Percentiles rank a stretch among this genome's conserved stretches.
Evolutionary conservation across 768 basidiomycete species (phyloP).

Genomic region (Mrakia frigida): DNA sequence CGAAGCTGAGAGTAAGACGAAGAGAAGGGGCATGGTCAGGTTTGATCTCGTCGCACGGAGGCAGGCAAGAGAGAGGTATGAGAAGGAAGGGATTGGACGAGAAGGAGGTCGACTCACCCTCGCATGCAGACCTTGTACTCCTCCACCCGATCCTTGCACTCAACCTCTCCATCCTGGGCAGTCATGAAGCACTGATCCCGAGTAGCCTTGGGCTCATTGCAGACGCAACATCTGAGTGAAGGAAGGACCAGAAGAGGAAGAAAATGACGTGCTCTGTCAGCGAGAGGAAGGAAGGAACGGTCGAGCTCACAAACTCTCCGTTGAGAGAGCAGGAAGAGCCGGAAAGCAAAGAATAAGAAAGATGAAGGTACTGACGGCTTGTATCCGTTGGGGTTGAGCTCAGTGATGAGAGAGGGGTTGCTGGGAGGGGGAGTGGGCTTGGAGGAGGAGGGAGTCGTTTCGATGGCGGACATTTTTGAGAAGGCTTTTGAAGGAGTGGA

Average conservation of each 20-base stretch:
- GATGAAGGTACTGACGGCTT: constrained; percentile 27
- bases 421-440: constrained; percentile 25
- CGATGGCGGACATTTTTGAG: not conserved
- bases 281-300: too few relatives aligned
- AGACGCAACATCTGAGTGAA: constrained; percentile 80
- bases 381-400: constrained; percentile 30
- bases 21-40: not conserved
- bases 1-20: constrained; percentile 48
- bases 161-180: constrained; percentile 51
- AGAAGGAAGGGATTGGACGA: not conserved
- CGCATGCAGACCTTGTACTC: constrained; percentile 89
- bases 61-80: not conserved
- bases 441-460: constrained; percentile 8
- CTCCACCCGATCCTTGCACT: constrained; percentile 73
- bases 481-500: not conserved
- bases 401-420: constrained; percentile 27
- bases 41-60: not conserved
- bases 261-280: constrained; percentile 5
- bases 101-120: constrained; percentile 31
- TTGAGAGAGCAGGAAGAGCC: not conserved
- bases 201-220: constrained; percentile 84
- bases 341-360: not conserved
- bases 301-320: not conserved
- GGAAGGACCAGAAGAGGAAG: not conserved
- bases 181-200: constrained; percentile 92